Percentiles rank a stretch among this genome's conserved stretches.
These are phyloP conservation scores for Malus sieversii DNA, from an alignment of 306 rosid species.

Conservation along the genomic window DNA sequence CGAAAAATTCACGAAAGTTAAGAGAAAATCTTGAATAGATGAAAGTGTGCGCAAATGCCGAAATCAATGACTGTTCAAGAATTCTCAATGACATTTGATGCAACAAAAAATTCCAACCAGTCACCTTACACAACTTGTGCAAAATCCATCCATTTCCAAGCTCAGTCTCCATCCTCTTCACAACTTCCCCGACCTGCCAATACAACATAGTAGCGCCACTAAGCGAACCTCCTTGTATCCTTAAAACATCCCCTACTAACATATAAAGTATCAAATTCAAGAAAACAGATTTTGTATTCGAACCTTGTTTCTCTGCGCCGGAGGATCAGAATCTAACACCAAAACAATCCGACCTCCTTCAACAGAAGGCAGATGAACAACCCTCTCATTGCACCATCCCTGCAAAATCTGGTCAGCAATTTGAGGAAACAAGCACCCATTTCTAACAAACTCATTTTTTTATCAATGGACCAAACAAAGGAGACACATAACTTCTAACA, in stretches of 20 bases:
- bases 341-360: slow-evolving; percentile 41
- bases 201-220: background rate
- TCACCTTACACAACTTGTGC: slow-evolving; percentile 61
- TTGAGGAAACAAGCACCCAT: slow-evolving; percentile 2
- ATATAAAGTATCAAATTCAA: background rate
- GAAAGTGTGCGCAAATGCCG: background rate
- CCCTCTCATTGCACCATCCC: slow-evolving; percentile 67
- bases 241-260: background rate
- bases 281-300: background rate
- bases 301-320: slow-evolving; percentile 60
- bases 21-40: background rate
- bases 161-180: slow-evolving; percentile 72
- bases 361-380: slow-evolving; percentile 16
- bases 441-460: too few species aligned
- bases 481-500: background rate
- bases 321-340: slow-evolving; percentile 49
- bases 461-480: background rate
- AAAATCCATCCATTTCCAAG: slow-evolving; percentile 66
- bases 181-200: slow-evolving; percentile 56
- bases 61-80: background rate
- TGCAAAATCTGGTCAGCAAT: slow-evolving; percentile 14
- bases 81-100: background rate
- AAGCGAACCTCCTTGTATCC: background rate
- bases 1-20: background rate
- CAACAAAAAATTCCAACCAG: background rate